Base-by-base conservation (phyloP, 2,329 filamentous ascomycete genomes). In the Epichloe brachyelytri region DNA sequence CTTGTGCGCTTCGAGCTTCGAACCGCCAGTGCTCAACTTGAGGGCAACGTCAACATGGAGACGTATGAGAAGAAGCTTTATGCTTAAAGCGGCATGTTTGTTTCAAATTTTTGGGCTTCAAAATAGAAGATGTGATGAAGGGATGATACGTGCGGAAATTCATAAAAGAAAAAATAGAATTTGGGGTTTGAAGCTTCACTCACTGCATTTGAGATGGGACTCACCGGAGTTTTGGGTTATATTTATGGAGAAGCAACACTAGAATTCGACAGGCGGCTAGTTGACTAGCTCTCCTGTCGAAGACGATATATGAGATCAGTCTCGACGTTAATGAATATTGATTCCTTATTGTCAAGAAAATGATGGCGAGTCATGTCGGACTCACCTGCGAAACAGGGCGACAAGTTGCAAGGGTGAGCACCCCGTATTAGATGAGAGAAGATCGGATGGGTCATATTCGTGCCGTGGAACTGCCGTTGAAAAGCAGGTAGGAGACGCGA, bases 61-160 rank as follows among this genome's bases (percentile, higher is more conserved):
- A 91, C 88, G 67, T 97, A 95, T 68, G 93, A 97, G 78, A 98
- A 98, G 86, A 98, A 97, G 80, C 85, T 98, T 59, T 98, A 95
- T 72, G 88, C 89, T 62, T 96, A 82, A 15, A 69, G 19, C 20
- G 46, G 26, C 4, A 39, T 19, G 30, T 40, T 40, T 17, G 2
- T 43, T 33, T 48, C 40, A 39, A 49, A 45, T 17, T 37, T 40
- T 49, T 50, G 14, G 22, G 30, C 10, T 33, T 17, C 5, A 45
- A 45, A 19, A 15, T 48, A n/a, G 40, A 43, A 48, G 26, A 38
- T 15, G 30, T 41, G 26, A 44, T 36, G 14, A 36, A 5, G 50
- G 26, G 40, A 49, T 33, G 37, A 26, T n/a, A 15, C 36, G 43
- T 19, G 20, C 17, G 37, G n/a, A 36, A 49, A 39, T 10, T 30